Conservation (phyloP, 2,329 filamentous ascomycete species). For the Colletotrichum endophyticum region DNA sequence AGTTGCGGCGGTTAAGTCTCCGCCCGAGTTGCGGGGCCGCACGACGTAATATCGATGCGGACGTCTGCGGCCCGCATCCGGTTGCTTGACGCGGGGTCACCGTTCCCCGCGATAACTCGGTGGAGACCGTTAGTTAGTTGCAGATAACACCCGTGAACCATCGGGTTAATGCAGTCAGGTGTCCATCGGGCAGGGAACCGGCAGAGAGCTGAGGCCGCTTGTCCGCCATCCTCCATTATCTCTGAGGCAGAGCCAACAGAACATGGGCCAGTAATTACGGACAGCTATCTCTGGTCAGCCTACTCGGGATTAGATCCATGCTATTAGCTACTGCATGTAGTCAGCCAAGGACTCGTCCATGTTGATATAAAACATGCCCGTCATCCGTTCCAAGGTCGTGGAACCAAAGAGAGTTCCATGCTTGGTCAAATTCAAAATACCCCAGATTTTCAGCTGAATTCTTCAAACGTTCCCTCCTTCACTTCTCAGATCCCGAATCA, state of each 20-base stretch:
- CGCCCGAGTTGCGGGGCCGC: background rate
- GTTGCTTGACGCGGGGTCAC: background rate
- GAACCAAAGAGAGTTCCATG: background rate
- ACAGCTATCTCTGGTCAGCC: background rate
- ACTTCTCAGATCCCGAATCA: background rate
- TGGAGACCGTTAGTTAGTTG: background rate
- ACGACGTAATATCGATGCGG: slow-evolving; percentile 1
- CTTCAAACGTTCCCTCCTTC: background rate
- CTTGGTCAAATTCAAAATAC: background rate
- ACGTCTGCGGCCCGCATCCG: background rate
- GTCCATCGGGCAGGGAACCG: background rate
- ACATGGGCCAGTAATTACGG: background rate
- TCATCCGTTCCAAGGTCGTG: background rate
- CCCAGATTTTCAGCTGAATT: background rate
- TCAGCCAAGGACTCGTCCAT: background rate
- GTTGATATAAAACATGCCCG: background rate
- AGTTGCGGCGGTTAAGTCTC: background rate
- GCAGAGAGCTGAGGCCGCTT: background rate
- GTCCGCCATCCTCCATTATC: background rate
- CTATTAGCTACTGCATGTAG: background rate
- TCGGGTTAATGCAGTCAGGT: background rate
- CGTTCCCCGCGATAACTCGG: background rate
- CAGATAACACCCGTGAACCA: background rate
- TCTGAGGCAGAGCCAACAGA: background rate
- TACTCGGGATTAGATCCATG: background rate